Base-by-base conservation (phyloP, 805 yeast genomes). In the Sungouiella thailandica region DNA sequence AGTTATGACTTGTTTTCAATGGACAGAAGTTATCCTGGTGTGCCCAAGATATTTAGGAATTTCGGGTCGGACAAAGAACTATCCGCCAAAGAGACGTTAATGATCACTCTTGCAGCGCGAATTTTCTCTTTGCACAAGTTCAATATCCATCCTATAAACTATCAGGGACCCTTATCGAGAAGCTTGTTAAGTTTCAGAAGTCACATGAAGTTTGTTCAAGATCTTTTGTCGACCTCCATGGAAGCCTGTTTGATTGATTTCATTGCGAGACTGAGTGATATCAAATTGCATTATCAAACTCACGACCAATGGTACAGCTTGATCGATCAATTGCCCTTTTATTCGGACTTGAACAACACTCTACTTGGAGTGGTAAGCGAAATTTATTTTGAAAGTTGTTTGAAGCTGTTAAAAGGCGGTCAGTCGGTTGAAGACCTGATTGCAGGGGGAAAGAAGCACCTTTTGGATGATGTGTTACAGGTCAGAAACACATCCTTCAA, bases 91-190 rank as follows among this genome's bases (percentile, higher is more conserved):
- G 79, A 80, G 19, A 15, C 32, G 14, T 50, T 44, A 27, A 44
- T 45, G 20, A 46, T 66, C 2, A 48, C 60, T 4, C 44, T 66
- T 23, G 49, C 65, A n/a, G 57, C 70, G 3, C 48, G 68, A 35
- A 43, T 67, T 5, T 57, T 66, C 28, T 55, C 70, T 2, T 42
- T 65, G 25, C 60, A 53, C 32, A 60, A 50, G 40, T 50, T 65
- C 28, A 52, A 61, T 25, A 57, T 64, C 19, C 45, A 63, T 28
- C 49, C 76, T 76, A 17, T 65, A 65, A 25, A 74, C 72, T 58
- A 55, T 34, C 71, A 72, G 28, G 89, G 89, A 2, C 88, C 87
- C 10, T 65, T 86, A 22, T 83, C 86, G 12, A 74, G 80, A 44
- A 71, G 75, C 24, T 62, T 85, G 23, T 62, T 84, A 31, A 72